Base-by-base conservation (phyloP, 345 rosid species). In the Eucalyptus paniculata region DNA sequence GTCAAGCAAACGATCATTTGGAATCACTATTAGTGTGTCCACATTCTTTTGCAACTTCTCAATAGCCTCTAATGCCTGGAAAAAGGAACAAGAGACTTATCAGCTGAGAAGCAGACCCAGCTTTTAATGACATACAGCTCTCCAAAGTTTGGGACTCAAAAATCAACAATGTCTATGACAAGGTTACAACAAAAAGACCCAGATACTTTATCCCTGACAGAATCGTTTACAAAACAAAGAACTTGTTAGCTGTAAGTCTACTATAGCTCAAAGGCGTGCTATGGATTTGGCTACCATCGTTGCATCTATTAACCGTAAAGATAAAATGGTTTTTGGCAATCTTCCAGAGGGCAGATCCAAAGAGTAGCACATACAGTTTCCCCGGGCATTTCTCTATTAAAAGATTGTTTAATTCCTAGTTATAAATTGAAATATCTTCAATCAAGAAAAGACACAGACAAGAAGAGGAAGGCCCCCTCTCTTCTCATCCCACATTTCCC, bases 41-140 rank as follows among this genome's bases (percentile, higher is more conserved):
- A 98, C 99, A 89, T 98, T 98, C 93, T 95, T 97, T 89, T 97
- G 99, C 87, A 98, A 92, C 93, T 95, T 98, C 89, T 97, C 99
- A 88, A 98, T 97, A 53, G 99, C 98, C 92, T 97, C 99, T 88
- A 98, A 89, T 87, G 99, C 99, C 99, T 98, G 95, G 89, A 93
- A 87, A 90, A 56, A 72, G 54, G 11, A 86, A 89, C n/a, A 9
- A 8, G 47, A 42, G 30, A 77, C 8, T 21, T 11, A 21, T 77
- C 83, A 40, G 85, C 47, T 40, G 83, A 77, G 24, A 44, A 40
- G 28, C 85, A 77, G 23, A 40, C 28, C 85, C 30, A 21, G 47
- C 30, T 0, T 40, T 40, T 12, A 77, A 40, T 40, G 47, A 77
- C 44, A 40, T 40, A 77, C 13, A 23, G 28, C 30, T 23, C 85